Evolutionary conservation across 345 rosid species (phyloP).

Genomic region (Combretum micranthum): DNA sequence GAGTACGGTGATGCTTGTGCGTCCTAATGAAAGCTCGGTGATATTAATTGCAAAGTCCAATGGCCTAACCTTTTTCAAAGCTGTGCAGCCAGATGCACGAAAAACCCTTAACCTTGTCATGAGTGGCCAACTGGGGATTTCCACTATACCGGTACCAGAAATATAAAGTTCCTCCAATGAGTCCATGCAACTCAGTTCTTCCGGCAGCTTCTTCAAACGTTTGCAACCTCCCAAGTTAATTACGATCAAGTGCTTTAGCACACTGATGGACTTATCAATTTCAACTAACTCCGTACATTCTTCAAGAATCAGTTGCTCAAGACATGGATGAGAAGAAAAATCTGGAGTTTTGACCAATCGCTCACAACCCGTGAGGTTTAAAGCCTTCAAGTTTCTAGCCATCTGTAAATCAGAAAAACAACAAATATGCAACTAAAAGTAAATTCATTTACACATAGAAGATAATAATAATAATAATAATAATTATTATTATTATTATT

Average conservation of each 20-base stretch:
- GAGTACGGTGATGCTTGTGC: neutral
- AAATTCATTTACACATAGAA: too few species aligned
- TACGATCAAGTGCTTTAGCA: neutral
- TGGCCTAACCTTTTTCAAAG: neutral
- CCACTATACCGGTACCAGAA: neutral
- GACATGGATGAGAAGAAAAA: neutral
- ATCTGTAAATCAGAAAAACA: neutral
- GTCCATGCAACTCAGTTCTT: neutral
- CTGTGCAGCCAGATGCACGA: neutral
- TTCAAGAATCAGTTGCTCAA: constrained; percentile 6
- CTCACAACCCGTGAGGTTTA: neutral
- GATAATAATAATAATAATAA: neutral
- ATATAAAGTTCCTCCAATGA: neutral
- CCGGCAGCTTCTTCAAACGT: neutral
- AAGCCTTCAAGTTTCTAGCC: neutral
- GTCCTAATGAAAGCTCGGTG: neutral
- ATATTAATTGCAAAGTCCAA: neutral
- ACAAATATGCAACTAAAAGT: neutral
- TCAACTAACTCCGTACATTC: neutral
- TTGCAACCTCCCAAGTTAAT: neutral
- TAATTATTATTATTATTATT: too few species aligned
- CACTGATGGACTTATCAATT: neutral
- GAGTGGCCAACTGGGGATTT: neutral
- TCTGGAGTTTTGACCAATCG: neutral
- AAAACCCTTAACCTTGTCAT: neutral